A percentile compares a stretch with the other conserved stretches of the same genome.
phyloP scores from a whole-genome alignment of 495 filamentous ascomycete species.

The Mycothermus thermophilus region DNA sequence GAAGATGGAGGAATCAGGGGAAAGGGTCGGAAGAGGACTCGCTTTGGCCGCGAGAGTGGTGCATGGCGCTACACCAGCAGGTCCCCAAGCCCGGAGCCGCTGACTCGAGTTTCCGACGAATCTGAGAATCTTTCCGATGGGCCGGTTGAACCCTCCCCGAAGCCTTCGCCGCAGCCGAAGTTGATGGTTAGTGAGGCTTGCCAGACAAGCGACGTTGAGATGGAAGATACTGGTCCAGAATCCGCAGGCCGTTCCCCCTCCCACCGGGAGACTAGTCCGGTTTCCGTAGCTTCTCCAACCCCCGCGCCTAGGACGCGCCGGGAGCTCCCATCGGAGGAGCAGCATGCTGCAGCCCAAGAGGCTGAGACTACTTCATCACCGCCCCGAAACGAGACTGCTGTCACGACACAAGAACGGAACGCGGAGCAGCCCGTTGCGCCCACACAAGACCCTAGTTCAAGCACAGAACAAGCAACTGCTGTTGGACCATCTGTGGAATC shows the following conservation, averaged over 20 bases:
- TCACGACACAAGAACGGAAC: too few relatives aligned
- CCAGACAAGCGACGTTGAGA: conserved; percentile 32
- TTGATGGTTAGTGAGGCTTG: conserved; percentile 33
- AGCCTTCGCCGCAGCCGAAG: conserved; percentile 1
- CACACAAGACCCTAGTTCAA: too few relatives aligned
- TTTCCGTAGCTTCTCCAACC: too few relatives aligned
- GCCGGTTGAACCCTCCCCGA: conserved; percentile 7
- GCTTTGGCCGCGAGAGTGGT: conserved; percentile 52
- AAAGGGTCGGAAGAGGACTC: conserved; percentile 55
- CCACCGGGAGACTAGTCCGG: not conserved
- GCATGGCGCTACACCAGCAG: conserved; percentile 60
- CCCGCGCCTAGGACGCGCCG: too few relatives aligned
- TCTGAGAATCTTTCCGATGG: conserved; percentile 2
- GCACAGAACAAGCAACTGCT: too few relatives aligned
- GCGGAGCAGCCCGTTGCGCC: too few relatives aligned
- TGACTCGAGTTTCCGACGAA: conserved; percentile 4
- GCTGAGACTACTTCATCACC: too few relatives aligned
- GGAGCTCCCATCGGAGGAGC: too few relatives aligned
- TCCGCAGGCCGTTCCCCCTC: not conserved
- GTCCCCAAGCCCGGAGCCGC: conserved; percentile 51
- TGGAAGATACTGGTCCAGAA: conserved; percentile 6
- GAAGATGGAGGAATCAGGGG: conserved; percentile 54
- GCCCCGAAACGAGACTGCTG: too few relatives aligned
- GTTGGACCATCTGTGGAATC: too few relatives aligned
- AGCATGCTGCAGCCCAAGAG: too few relatives aligned